These are phyloP conservation scores for Tephrocybe sp. DNA, from an alignment of 768 basidiomycete genomes.

Conservation along the genomic window DNA sequence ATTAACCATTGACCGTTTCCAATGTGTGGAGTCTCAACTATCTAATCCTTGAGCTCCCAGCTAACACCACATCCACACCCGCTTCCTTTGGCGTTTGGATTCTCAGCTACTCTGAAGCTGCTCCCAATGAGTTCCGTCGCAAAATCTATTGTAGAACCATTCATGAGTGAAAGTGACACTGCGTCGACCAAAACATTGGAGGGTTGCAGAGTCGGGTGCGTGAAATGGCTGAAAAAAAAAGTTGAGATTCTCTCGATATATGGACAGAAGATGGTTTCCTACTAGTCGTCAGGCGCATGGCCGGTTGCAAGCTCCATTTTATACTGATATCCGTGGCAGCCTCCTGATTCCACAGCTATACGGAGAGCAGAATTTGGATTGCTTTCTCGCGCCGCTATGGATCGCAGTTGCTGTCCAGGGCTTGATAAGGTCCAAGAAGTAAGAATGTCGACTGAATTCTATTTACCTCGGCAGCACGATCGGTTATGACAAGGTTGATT, in stretches of 20 bases:
- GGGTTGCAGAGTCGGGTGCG: slow-evolving; percentile 66
- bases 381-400: slow-evolving; percentile 63
- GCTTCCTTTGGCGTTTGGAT: slow-evolving; percentile 87
- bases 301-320: slow-evolving; percentile 77
- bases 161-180: slow-evolving; percentile 78
- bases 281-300: slow-evolving; percentile 82
- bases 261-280: slow-evolving; percentile 26
- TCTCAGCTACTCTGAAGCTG: slow-evolving; percentile 77
- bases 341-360: slow-evolving; percentile 88
- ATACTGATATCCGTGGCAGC: slow-evolving; percentile 98
- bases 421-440: neutral
- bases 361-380: slow-evolving; percentile 68
- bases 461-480: slow-evolving; percentile 71
- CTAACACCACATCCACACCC: slow-evolving; percentile 96
- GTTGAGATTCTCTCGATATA: slow-evolving; percentile 5
- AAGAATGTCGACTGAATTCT: neutral
- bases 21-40: neutral
- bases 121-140: slow-evolving; percentile 95
- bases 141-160: slow-evolving; percentile 87
- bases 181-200: slow-evolving; percentile 84
- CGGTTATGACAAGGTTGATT: slow-evolving; percentile 58
- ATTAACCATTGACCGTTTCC: no score
- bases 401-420: slow-evolving; percentile 65
- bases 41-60: slow-evolving; percentile 78
- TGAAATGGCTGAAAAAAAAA: slow-evolving; percentile 53